Evolutionary conservation across 345 rosid genomes (phyloP).

Genomic region (Acer yangbiense): DNA sequence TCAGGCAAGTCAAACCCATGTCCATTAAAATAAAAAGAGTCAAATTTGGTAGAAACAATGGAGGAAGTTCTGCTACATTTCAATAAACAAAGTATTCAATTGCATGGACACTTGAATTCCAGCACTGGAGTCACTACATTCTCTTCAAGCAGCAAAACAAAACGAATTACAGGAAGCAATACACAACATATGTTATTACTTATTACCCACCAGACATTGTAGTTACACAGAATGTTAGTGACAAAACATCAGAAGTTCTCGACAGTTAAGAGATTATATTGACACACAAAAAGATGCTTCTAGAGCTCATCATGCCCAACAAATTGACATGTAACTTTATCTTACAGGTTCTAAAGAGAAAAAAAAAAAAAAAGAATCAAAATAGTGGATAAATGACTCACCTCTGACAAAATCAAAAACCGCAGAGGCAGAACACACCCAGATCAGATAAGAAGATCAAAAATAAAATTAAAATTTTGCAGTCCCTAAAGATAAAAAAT

Average conservation of each 20-base stretch:
- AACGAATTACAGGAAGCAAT: slow-evolving; percentile 9
- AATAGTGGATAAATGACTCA: slow-evolving; percentile 43
- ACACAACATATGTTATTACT: background rate
- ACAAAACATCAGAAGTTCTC: slow-evolving; percentile 19
- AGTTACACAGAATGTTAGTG: slow-evolving; percentile 19
- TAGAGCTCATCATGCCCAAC: slow-evolving; percentile 40
- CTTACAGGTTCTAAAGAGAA: slow-evolving; percentile 24
- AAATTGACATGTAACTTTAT: slow-evolving; percentile 31
- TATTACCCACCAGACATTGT: slow-evolving; percentile 50
- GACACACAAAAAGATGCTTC: slow-evolving; percentile 30
- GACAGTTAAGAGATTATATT: slow-evolving; percentile 16
- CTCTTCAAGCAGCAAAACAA: slow-evolving; percentile 16
- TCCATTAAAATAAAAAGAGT: background rate
- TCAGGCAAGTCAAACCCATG: background rate
- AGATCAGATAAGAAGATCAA: slow-evolving; percentile 55
- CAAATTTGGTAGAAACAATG: slow-evolving; percentile 6
- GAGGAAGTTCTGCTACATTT: background rate
- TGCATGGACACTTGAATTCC: slow-evolving; percentile 19
- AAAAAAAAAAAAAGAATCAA: slow-evolving; percentile 30
- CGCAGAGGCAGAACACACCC: slow-evolving; percentile 40
- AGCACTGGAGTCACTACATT: slow-evolving; percentile 12
- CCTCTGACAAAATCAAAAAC: slow-evolving; percentile 37
- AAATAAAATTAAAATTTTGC: background rate
- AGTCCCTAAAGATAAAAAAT: slow-evolving; percentile 19
- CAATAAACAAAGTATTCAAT: slow-evolving; percentile 1